These are phyloP conservation scores for Pseudonitzschia multiseries DNA, from an alignment of 108 stramenopile genomes.

Conservation along the genomic window DNA sequence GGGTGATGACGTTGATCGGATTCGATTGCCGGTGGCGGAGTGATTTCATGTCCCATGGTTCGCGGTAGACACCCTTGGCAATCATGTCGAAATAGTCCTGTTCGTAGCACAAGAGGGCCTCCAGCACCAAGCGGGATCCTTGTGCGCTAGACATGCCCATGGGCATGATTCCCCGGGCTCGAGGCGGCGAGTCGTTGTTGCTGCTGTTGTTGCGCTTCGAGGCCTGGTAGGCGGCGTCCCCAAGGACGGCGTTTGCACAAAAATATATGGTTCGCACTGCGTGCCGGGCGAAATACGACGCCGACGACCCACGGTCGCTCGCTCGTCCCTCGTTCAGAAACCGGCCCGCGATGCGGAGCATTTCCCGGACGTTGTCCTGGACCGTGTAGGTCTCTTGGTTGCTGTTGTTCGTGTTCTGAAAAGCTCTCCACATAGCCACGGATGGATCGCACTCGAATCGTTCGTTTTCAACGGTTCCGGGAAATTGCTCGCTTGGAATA, in stretches of 20 bases:
- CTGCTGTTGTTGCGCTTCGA: background rate
- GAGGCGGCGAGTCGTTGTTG: background rate
- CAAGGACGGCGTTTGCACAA: conserved; percentile 27
- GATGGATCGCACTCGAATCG: conserved; percentile 32
- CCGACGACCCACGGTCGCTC: background rate
- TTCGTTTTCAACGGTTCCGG: conserved; percentile 27
- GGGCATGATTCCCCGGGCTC: conserved; percentile 1
- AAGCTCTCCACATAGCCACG: conserved; percentile 35
- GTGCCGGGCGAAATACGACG: conserved; percentile 32
- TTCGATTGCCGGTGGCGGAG: conserved; percentile 29
- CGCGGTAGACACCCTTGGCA: conserved; percentile 14
- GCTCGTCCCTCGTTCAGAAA: background rate
- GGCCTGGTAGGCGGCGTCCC: conserved; percentile 11
- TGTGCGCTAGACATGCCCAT: background rate
- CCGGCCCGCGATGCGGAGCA: background rate
- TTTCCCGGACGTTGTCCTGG: background rate
- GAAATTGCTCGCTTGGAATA: too few species aligned
- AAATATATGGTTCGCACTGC: conserved; percentile 30
- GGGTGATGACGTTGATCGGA: conserved; percentile 21
- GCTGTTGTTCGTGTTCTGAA: conserved; percentile 17
- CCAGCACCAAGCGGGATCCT: conserved; percentile 25
- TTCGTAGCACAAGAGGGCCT: conserved; percentile 30
- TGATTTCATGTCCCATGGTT: conserved; percentile 34
- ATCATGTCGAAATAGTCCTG: conserved; percentile 36
- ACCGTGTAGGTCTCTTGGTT: background rate